These are phyloP conservation scores for Fomitopsis betulina DNA, from an alignment of 1,284 basidiomycete genomes.

Conservation along the genomic window DNA sequence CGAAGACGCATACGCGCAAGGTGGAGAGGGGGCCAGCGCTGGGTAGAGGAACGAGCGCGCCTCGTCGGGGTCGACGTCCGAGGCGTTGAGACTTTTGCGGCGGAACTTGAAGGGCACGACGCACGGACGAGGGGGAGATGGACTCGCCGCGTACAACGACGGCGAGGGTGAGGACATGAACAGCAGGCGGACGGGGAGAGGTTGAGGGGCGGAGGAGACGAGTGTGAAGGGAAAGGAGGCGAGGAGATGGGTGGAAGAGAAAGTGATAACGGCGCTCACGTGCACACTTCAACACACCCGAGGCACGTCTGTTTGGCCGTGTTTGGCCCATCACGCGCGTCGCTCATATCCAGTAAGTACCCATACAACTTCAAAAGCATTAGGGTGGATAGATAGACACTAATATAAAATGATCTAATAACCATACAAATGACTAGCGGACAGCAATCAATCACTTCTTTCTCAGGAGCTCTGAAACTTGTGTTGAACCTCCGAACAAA, in stretches of 20 bases:
- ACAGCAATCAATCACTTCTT: too few species aligned
- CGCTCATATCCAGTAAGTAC: conserved; percentile 9
- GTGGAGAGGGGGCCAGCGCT: not conserved
- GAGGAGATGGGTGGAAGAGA: conserved; percentile 1
- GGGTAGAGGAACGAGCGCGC: conserved; percentile 8
- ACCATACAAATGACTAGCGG: too few species aligned
- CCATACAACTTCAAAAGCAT: too few species aligned
- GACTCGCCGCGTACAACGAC: not conserved
- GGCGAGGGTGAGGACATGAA: not conserved
- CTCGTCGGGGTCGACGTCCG: conserved; percentile 9
- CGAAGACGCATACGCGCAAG: conserved; percentile 7
- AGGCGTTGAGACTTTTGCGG: conserved; percentile 19
- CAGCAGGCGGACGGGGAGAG: not conserved
- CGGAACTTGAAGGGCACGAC: conserved; percentile 19
- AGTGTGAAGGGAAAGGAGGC: not conserved
- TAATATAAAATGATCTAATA: too few species aligned
- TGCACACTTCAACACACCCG: conserved; percentile 15
- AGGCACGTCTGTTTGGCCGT: conserved; percentile 20
- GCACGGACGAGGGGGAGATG: conserved; percentile 5
- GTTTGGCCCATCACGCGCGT: conserved; percentile 13
- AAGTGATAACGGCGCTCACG: conserved; percentile 10
- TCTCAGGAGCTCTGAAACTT: too few species aligned
- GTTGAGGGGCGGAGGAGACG: not conserved
- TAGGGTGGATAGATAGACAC: too few species aligned
- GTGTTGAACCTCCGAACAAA: too few species aligned